phyloP scores from a whole-genome alignment of 495 filamentous ascomycete species.

The Recurvomyces mirabilis region DNA sequence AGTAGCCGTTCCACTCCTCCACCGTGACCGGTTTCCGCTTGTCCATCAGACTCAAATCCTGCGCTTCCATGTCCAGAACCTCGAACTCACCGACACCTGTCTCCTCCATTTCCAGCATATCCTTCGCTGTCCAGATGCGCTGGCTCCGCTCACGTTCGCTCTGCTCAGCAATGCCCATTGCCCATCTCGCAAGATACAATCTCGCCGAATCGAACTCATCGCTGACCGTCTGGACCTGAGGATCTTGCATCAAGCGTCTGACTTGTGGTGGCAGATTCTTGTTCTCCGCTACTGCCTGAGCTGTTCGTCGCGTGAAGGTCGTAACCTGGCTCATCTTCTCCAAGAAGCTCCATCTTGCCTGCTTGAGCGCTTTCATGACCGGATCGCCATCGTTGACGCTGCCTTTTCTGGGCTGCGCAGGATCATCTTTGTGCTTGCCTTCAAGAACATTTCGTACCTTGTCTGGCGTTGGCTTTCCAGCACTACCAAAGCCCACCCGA shows the following conservation, averaged over 20 bases:
- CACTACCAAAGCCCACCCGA: slow-evolving; percentile 58
- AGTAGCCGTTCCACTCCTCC: slow-evolving; percentile 79
- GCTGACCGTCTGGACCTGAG: slow-evolving; percentile 87
- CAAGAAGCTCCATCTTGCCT: slow-evolving; percentile 88
- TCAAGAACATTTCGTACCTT: slow-evolving; percentile 27
- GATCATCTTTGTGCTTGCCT: slow-evolving; percentile 22
- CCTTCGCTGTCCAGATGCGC: slow-evolving; percentile 83
- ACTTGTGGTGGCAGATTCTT: slow-evolving; percentile 80
- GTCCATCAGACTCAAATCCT: slow-evolving; percentile 57
- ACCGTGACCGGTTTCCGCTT: slow-evolving; percentile 64
- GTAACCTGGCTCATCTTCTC: slow-evolving; percentile 95
- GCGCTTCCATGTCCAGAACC: slow-evolving; percentile 71
- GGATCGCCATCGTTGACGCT: slow-evolving; percentile 72
- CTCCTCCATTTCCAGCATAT: slow-evolving; percentile 87
- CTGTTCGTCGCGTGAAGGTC: slow-evolving; percentile 83
- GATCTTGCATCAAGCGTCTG: slow-evolving; percentile 71
- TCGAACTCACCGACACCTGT: slow-evolving; percentile 93
- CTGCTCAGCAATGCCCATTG: slow-evolving; percentile 96
- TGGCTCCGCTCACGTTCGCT: slow-evolving; percentile 73
- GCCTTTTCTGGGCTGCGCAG: slow-evolving; percentile 39
- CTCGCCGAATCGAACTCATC: slow-evolving; percentile 96
- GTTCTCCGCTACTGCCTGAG: slow-evolving; percentile 82
- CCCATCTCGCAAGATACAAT: slow-evolving; percentile 89
- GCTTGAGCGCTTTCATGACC: slow-evolving; percentile 86
- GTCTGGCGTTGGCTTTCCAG: slow-evolving; percentile 39